Base-by-base conservation (phyloP, 164 flowering plant species). In the Stephania yunnanensis region DNA sequence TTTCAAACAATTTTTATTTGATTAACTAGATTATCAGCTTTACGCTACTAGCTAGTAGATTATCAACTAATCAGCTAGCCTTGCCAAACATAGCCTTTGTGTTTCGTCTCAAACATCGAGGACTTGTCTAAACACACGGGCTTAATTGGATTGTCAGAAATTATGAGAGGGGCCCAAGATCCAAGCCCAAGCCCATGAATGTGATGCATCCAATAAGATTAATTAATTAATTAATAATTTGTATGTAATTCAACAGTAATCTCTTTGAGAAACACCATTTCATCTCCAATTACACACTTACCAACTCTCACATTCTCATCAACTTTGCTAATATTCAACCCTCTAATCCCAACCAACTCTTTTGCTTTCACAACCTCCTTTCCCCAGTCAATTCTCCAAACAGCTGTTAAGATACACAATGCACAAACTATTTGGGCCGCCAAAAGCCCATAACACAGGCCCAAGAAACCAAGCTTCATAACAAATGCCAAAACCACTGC, bases 371-470 rank as follows among this genome's bases (percentile, higher is more conserved):
- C 10, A 9, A 90, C 83, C 76, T 92, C 98, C 53, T 66, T 80
- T 30, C 85, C 92, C 99, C 99, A 95, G 76, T 93, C 88, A 9
- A 97, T 95, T 63, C 72, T 82, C 78, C 76, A 82, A 36, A 93
- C 80, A 68, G 87, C 97, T 36, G 76, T 55, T n/a, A 88, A 64
- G 30, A 92, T 85, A 2, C 91, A 87, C 45, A 89, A 67, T 2
- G 85, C 86, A 77, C 98, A 93, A 9, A 85, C 85, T 58, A 91
- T 76, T 78, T 95, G 99, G 48, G 99, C 99, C 10, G 91, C 91
- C n/a, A 95, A 76, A 46, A 95, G 92, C 12, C 97, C 99, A 78
- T 89, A 95, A 71, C 97, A 95, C 1, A 95, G 92, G 19, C 99
- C 99, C 80, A 82, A 70, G 75, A 91, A 90, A 36, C 93, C 97